phyloP scores from a whole-genome alignment of 345 rosid species.

The Noccaea bulbosa region DNA sequence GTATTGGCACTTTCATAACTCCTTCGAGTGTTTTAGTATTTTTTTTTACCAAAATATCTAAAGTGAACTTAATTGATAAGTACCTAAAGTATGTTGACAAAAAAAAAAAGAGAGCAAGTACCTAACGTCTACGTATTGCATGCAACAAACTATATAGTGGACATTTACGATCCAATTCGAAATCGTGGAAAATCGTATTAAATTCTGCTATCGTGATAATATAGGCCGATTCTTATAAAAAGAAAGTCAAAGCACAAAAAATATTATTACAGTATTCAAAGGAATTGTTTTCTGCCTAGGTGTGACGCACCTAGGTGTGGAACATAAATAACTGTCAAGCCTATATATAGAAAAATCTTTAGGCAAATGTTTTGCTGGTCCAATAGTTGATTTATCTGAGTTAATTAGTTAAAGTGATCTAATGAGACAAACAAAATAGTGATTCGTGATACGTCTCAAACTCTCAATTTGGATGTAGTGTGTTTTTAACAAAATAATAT shows the following conservation, averaged over 20 bases:
- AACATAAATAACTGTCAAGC: neutral
- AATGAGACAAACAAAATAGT: conserved; percentile 16
- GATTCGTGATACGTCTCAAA: neutral
- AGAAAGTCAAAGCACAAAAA: conserved; percentile 14
- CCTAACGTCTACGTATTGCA: conserved; percentile 22
- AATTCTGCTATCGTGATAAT: neutral
- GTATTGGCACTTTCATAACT: too few relatives aligned
- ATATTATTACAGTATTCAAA: neutral
- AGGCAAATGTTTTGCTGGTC: neutral
- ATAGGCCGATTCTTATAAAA: conserved; percentile 2
- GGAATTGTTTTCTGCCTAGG: neutral
- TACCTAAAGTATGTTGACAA: conserved; percentile 12
- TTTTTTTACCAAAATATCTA: neutral
- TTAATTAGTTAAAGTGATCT: conserved; percentile 13
- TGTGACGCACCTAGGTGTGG: neutral
- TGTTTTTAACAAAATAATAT: neutral
- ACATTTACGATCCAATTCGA: neutral
- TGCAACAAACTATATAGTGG: conserved; percentile 16
- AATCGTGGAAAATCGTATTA: conserved; percentile 11
- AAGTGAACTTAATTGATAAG: conserved; percentile 6
- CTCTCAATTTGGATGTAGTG: neutral
- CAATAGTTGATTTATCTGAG: neutral
- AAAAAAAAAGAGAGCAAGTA: neutral
- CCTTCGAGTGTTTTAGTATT: too few relatives aligned
- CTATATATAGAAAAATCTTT: neutral